Evolutionary conservation across 805 yeast genomes (phyloP).

Genomic region (Ogataea nonfermentans): DNA sequence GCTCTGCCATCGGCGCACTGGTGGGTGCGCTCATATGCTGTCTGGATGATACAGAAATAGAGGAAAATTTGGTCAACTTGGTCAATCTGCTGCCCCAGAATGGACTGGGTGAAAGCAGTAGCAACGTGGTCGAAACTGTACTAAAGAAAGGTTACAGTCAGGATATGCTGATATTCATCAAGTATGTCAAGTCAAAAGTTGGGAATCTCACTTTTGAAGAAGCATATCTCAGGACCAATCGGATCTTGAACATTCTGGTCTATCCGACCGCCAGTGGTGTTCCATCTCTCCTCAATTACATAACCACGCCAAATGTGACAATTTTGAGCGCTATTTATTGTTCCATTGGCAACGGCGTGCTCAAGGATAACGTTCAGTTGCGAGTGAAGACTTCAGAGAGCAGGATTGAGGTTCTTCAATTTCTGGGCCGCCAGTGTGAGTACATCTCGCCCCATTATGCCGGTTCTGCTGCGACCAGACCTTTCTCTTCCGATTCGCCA

Average conservation of each 20-base stretch:
- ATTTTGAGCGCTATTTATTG: slow-evolving; percentile 90
- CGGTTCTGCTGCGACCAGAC: slow-evolving; percentile 26
- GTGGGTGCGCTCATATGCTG: slow-evolving; percentile 86
- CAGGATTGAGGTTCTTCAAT: slow-evolving; percentile 41
- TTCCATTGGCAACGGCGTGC: slow-evolving; percentile 70
- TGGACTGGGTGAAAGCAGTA: slow-evolving; percentile 36
- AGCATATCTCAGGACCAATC: slow-evolving; percentile 75
- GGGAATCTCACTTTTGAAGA: slow-evolving; percentile 93
- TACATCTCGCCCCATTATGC: slow-evolving; percentile 45
- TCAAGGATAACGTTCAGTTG: slow-evolving; percentile 60
- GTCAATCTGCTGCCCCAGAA: slow-evolving; percentile 42
- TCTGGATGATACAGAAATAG: slow-evolving; percentile 62
- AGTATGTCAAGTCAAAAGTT: slow-evolving; percentile 69
- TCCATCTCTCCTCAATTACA: slow-evolving; percentile 77
- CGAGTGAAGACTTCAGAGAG: slow-evolving; percentile 56
- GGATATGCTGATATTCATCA: slow-evolving; percentile 75
- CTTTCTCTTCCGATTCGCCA: slow-evolving; percentile 49
- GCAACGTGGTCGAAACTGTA: slow-evolving; percentile 72
- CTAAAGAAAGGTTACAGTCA: slow-evolving; percentile 80
- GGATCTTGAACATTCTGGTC: slow-evolving; percentile 78
- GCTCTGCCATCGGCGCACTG: slow-evolving; percentile 92
- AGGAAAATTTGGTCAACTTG: slow-evolving; percentile 41
- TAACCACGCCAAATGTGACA: slow-evolving; percentile 89
- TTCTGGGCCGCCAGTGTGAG: slow-evolving; percentile 34
- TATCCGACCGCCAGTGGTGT: slow-evolving; percentile 73